These are phyloP conservation scores for Calonectria montana DNA, from an alignment of 2,329 filamentous ascomycete species.

Conservation along the genomic window DNA sequence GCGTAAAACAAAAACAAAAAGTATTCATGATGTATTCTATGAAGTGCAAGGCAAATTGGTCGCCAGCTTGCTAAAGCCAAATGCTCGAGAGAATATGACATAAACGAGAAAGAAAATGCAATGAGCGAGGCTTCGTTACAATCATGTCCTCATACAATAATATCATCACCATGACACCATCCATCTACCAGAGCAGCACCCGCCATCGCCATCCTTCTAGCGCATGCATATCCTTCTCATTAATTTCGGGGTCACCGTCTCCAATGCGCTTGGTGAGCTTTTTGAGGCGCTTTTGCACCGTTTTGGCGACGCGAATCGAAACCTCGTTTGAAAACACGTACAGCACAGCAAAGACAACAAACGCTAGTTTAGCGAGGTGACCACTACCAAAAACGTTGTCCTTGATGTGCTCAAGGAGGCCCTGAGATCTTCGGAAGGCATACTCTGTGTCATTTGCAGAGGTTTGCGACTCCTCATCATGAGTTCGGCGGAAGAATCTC, in stretches of 20 bases:
- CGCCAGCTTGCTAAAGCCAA: background rate
- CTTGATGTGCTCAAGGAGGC: slow-evolving; percentile 62
- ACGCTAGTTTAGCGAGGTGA: slow-evolving; percentile 60
- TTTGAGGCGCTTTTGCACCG: slow-evolving; percentile 62
- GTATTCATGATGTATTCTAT: background rate
- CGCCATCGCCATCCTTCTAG: slow-evolving; percentile 69
- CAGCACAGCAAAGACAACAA: slow-evolving; percentile 67
- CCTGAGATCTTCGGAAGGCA: slow-evolving; percentile 63
- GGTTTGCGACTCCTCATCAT: slow-evolving; percentile 49
- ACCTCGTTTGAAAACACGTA: slow-evolving; percentile 72
- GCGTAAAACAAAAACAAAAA: background rate
- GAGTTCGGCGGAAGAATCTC: slow-evolving; percentile 60
- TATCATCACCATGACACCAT: slow-evolving; percentile 20
- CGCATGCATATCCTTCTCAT: slow-evolving; percentile 60
- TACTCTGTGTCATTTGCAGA: slow-evolving; percentile 67
- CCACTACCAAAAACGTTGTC: slow-evolving; percentile 57
- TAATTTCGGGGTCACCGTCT: slow-evolving; percentile 57
- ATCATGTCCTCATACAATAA: slow-evolving; percentile 46
- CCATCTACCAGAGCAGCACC: slow-evolving; percentile 58
- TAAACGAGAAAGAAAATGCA: slow-evolving; percentile 29
- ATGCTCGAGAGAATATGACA: slow-evolving; percentile 10
- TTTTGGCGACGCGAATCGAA: slow-evolving; percentile 64
- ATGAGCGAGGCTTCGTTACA: slow-evolving; percentile 43
- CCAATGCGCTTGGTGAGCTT: slow-evolving; percentile 61
- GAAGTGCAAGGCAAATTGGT: slow-evolving; percentile 1